These are phyloP conservation scores for Cryphonectria nitschkei DNA, from an alignment of 2,329 filamentous ascomycete genomes.

Conservation along the genomic window DNA sequence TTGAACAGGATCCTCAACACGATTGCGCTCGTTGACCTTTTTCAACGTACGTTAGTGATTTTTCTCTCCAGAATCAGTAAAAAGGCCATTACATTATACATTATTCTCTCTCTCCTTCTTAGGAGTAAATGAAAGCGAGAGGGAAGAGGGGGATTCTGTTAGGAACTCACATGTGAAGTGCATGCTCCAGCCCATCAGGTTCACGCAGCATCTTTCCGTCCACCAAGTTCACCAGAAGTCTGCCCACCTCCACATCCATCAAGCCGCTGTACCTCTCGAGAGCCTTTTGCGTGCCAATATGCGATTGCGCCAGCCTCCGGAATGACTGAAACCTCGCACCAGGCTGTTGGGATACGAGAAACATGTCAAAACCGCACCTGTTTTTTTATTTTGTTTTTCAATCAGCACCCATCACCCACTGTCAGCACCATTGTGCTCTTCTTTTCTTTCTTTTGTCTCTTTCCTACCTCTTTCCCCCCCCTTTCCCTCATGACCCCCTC, in stretches of 20 bases:
- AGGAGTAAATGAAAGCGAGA: background rate
- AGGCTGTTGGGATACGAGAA: background rate
- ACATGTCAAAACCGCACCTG: slow-evolving; percentile 9
- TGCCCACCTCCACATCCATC: background rate
- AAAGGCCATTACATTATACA: background rate
- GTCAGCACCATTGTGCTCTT: background rate
- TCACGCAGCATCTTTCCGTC: background rate
- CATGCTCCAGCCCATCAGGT: slow-evolving; percentile 14
- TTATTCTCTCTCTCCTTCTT: background rate
- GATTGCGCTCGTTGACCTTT: slow-evolving; percentile 30
- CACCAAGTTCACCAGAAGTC: background rate
- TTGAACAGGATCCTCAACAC: slow-evolving; percentile 37
- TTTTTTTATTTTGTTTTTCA: background rate
- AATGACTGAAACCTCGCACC: background rate
- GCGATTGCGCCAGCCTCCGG: slow-evolving; percentile 14
- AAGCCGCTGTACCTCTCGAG: background rate
- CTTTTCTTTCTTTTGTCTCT: background rate
- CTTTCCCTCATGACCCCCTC: background rate
- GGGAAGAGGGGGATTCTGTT: background rate
- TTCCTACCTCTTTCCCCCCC: background rate
- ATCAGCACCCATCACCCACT: too few relatives aligned
- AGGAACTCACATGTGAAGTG: slow-evolving; percentile 3
- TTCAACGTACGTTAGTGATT: slow-evolving; percentile 38
- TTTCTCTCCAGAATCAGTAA: slow-evolving; percentile 17
- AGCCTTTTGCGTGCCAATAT: slow-evolving; percentile 7